phyloP scores from a whole-genome alignment of 495 filamentous ascomycete genomes.

The Penicillium steckii region DNA sequence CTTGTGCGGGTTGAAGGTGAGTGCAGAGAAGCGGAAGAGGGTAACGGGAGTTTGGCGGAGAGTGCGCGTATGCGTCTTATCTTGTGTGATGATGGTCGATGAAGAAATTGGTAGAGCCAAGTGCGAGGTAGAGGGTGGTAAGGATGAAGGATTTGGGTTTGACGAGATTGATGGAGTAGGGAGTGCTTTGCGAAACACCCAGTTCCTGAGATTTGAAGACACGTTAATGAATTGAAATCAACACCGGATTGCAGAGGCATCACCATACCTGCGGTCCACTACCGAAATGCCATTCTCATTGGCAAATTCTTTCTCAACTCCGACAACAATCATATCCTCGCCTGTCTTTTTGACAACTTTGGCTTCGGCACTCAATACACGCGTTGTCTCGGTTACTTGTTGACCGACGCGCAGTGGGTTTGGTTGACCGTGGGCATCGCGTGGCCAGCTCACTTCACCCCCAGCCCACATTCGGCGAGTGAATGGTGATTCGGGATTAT shows the following conservation, averaged over 20 bases:
- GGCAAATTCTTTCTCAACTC: conserved; percentile 59
- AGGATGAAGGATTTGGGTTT: conserved; percentile 1
- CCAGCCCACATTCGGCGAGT: conserved; percentile 79
- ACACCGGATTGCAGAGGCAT: neutral
- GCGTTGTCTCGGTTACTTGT: conserved; percentile 55
- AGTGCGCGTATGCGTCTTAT: conserved; percentile 38
- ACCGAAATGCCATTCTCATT: conserved; percentile 51
- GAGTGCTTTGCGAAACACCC: conserved; percentile 58
- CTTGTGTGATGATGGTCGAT: conserved; percentile 23
- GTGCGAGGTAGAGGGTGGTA: conserved; percentile 11
- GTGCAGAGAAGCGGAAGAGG: conserved; percentile 68
- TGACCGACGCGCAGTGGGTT: conserved; percentile 53
- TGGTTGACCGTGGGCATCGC: conserved; percentile 27
- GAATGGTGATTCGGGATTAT: conserved; percentile 64
- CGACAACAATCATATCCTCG: conserved; percentile 63
- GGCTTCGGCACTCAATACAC: conserved; percentile 47
- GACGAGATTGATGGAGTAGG: conserved; percentile 22
- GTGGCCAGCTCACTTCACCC: conserved; percentile 56
- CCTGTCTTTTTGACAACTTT: conserved; percentile 54
- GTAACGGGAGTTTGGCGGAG: conserved; percentile 54
- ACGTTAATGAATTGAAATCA: neutral
- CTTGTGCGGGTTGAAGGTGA: conserved; percentile 72
- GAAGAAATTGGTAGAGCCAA: conserved; percentile 22
- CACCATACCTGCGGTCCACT: conserved; percentile 49
- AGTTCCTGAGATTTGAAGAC: conserved; percentile 41